A percentile compares a stretch with the other conserved stretches of the same genome.
phyloP scores from a whole-genome alignment of 257 asterid species.

The Ilex asprella region DNA sequence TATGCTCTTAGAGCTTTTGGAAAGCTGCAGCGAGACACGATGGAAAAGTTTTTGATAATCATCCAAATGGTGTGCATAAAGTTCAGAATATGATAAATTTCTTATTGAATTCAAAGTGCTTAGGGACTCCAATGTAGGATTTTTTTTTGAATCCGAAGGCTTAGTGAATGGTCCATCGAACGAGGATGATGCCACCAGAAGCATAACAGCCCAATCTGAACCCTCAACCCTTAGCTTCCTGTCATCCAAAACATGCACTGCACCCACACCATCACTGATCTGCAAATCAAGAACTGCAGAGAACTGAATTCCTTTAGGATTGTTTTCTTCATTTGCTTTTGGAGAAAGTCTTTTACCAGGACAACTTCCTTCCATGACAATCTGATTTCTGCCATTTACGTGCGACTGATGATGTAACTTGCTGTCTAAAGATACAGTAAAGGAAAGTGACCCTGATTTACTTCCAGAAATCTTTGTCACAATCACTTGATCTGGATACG shows the following conservation, averaged over 20 bases:
- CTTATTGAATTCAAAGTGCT: constrained; percentile 39
- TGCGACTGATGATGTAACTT: constrained; percentile 48
- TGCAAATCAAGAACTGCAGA: constrained; percentile 69
- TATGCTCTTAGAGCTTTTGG: constrained; percentile 22
- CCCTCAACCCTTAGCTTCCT: constrained; percentile 46
- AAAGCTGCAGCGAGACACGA: constrained; percentile 61
- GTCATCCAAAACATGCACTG: constrained; percentile 34
- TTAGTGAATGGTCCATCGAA: constrained; percentile 62
- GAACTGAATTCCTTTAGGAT: constrained; percentile 48
- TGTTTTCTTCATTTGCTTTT: constrained; percentile 17
- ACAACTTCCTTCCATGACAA: constrained; percentile 57
- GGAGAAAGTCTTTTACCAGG: constrained; percentile 44
- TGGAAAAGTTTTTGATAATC: constrained; percentile 71
- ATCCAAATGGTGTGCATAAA: constrained; percentile 54
- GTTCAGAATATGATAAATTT: constrained; percentile 45
- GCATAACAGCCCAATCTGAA: constrained; percentile 58
- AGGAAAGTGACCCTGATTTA: constrained; percentile 42
- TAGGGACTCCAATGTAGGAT: constrained; percentile 40
- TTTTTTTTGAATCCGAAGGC: constrained; percentile 47
- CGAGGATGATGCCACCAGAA: constrained; percentile 58
- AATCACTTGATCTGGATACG: constrained; percentile 63
- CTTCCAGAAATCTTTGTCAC: constrained; percentile 48
- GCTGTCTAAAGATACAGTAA: constrained; percentile 50
- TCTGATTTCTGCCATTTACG: constrained; percentile 40
- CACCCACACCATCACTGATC: constrained; percentile 32